These are phyloP conservation scores for Trichothecium roseum DNA, from an alignment of 2,329 filamentous ascomycete genomes.

Conservation along the genomic window DNA sequence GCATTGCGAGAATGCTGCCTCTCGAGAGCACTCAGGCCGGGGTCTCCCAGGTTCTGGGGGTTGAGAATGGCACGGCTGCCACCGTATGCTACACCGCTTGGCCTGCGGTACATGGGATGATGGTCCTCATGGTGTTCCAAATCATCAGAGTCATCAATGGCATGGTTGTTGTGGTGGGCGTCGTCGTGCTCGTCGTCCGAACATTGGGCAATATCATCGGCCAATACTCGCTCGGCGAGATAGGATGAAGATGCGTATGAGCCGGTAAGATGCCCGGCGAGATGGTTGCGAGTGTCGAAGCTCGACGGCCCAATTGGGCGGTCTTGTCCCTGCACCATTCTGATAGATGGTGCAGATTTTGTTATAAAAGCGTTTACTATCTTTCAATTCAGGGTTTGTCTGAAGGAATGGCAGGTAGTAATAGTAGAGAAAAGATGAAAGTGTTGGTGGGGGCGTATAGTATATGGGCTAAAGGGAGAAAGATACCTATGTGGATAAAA, in stretches of 20 bases:
- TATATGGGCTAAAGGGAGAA: no score
- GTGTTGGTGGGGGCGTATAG: no score
- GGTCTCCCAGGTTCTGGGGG: constrained; percentile 35
- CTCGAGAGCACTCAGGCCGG: constrained; percentile 42
- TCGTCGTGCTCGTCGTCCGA: constrained; percentile 41
- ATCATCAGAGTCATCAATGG: constrained; percentile 18
- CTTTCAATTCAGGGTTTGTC: no score
- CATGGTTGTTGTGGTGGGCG: constrained; percentile 13
- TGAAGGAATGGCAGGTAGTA: no score
- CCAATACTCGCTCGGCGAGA: constrained; percentile 54
- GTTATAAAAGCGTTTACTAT: no score
- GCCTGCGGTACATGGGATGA: constrained; percentile 59
- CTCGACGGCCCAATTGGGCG: constrained; percentile 6
- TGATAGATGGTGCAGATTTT: no score
- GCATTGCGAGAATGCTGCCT: constrained; percentile 45
- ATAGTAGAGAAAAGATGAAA: no score
- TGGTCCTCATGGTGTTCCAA: constrained; percentile 24
- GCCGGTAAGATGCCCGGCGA: constrained; percentile 20
- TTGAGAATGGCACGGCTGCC: constrained; percentile 61
- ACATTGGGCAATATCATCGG: constrained; percentile 55
- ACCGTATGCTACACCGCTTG: constrained; percentile 65
- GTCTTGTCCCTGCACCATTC: background rate
- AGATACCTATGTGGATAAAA: no score
- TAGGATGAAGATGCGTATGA: constrained; percentile 53
- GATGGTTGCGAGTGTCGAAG: constrained; percentile 5